Evolutionary conservation across 2,329 filamentous ascomycete species (phyloP).

Genomic region (Aspergillus jensenii): DNA sequence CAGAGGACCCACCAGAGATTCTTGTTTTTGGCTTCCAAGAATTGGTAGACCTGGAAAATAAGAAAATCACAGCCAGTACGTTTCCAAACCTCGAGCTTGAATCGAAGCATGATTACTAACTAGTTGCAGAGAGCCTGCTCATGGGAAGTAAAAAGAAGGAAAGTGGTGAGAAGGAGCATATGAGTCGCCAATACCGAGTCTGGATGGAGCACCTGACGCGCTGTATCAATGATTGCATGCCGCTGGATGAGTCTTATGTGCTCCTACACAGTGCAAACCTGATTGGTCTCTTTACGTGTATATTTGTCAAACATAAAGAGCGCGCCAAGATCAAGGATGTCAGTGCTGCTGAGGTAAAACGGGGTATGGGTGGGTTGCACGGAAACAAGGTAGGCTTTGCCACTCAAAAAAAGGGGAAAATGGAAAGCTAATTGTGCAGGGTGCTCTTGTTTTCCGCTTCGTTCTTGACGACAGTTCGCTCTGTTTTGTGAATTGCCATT

Average conservation of each 20-base stretch:
- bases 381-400: slow-evolving; percentile 72
- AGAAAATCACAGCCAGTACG: slow-evolving; percentile 89
- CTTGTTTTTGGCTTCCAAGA: slow-evolving; percentile 97
- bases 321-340: slow-evolving; percentile 75
- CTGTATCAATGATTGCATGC: slow-evolving; percentile 80
- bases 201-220: slow-evolving; percentile 90
- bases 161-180: slow-evolving; percentile 73
- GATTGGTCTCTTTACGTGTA: slow-evolving; percentile 91
- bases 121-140: slow-evolving; percentile 69
- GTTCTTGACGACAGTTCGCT: slow-evolving; percentile 89
- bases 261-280: slow-evolving; percentile 85
- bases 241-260: slow-evolving; percentile 73
- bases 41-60: slow-evolving; percentile 95
- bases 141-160: slow-evolving; percentile 79
- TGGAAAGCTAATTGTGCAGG: slow-evolving; percentile 42
- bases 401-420: background rate
- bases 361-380: slow-evolving; percentile 91
- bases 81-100: slow-evolving; percentile 16
- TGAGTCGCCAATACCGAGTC: slow-evolving; percentile 95
- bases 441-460: slow-evolving; percentile 88
- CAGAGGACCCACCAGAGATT: slow-evolving; percentile 80
- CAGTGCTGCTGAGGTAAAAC: slow-evolving; percentile 81
- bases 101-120: slow-evolving; percentile 26
- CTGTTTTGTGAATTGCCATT: slow-evolving; percentile 96
- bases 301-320: slow-evolving; percentile 84